phyloP scores from a whole-genome alignment of 1,139 yeast genomes.

The Nakaseomyces bracarensis region DNA sequence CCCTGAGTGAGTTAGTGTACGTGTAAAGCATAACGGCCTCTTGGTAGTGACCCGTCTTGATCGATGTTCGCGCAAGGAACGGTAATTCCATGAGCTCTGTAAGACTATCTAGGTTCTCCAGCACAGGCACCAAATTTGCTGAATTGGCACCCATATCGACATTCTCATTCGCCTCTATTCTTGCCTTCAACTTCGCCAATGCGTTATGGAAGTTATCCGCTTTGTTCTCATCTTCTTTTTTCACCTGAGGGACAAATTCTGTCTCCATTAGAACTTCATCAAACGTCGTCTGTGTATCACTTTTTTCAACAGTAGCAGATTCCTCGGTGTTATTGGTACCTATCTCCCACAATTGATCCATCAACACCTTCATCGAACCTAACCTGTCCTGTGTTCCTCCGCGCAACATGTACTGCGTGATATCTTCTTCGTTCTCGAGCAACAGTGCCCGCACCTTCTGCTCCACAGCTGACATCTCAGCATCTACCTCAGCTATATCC shows the following conservation, averaged over 20 bases:
- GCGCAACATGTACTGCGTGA: slow-evolving; percentile 32
- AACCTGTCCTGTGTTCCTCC: slow-evolving; percentile 19
- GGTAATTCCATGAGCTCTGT: slow-evolving; percentile 80
- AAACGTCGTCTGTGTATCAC: slow-evolving; percentile 5
- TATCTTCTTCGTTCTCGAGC: slow-evolving; percentile 28
- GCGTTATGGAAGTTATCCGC: slow-evolving; percentile 32
- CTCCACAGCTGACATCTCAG: slow-evolving; percentile 35
- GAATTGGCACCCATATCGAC: slow-evolving; percentile 15
- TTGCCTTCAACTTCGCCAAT: slow-evolving; percentile 24
- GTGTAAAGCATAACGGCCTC: slow-evolving; percentile 56
- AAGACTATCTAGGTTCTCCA: slow-evolving; percentile 61
- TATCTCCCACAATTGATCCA: slow-evolving; percentile 33
- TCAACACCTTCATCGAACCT: slow-evolving; percentile 27
- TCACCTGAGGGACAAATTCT: not conserved
- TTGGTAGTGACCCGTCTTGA: slow-evolving; percentile 76
- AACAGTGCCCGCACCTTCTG: slow-evolving; percentile 32
- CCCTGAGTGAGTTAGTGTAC: slow-evolving; percentile 56
- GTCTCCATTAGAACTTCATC: slow-evolving; percentile 6
- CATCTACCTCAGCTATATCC: slow-evolving; percentile 44
- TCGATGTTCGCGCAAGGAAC: slow-evolving; percentile 72
- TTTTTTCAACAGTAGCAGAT: slow-evolving; percentile 8
- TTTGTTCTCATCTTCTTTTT: slow-evolving; percentile 10
- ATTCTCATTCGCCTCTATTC: slow-evolving; percentile 13
- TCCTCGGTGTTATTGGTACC: slow-evolving; percentile 15
- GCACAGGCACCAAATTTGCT: slow-evolving; percentile 36